These are phyloP conservation scores for Larix kaempferi DNA, from an alignment of 75 land plant genomes.

Conservation along the genomic window DNA sequence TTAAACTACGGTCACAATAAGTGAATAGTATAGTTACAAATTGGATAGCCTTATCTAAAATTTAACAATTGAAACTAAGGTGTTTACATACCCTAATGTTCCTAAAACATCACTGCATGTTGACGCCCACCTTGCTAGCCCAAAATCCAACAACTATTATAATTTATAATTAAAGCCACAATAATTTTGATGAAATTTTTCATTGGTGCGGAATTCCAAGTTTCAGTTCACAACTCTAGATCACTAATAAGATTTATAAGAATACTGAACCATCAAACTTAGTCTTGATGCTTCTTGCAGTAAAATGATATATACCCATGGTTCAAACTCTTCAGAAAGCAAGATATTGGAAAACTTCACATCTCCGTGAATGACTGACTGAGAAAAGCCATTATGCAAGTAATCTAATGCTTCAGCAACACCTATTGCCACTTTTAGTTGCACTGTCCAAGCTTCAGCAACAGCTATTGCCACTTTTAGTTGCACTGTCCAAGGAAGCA, in stretches of 20 bases:
- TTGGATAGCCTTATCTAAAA: not conserved
- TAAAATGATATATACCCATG: constrained; percentile 38
- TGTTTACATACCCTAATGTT: constrained; percentile 67
- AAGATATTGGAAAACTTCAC: constrained; percentile 85
- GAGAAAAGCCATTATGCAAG: constrained; percentile 43
- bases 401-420: constrained; percentile 78
- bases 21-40: not conserved
- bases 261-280: not conserved
- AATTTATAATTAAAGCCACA: not conserved
- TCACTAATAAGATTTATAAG: not conserved
- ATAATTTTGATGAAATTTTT: not conserved
- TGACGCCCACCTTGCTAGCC: constrained; percentile 86
- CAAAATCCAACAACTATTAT: constrained; percentile 87
- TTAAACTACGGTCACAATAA: not conserved
- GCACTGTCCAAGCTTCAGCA: constrained; percentile 44
- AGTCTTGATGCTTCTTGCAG: not conserved
- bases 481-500: constrained; percentile 72
- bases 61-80: not conserved
- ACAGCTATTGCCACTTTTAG: constrained; percentile 78
- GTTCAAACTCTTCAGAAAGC: constrained; percentile 70
- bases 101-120: constrained; percentile 73
- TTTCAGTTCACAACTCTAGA: too few relatives aligned
- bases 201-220: not conserved
- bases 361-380: constrained; percentile 75
- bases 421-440: constrained; percentile 80